These are phyloP conservation scores for Aureobasidium sp. DNA, from an alignment of 2,329 filamentous ascomycete species.

Conservation along the genomic window DNA sequence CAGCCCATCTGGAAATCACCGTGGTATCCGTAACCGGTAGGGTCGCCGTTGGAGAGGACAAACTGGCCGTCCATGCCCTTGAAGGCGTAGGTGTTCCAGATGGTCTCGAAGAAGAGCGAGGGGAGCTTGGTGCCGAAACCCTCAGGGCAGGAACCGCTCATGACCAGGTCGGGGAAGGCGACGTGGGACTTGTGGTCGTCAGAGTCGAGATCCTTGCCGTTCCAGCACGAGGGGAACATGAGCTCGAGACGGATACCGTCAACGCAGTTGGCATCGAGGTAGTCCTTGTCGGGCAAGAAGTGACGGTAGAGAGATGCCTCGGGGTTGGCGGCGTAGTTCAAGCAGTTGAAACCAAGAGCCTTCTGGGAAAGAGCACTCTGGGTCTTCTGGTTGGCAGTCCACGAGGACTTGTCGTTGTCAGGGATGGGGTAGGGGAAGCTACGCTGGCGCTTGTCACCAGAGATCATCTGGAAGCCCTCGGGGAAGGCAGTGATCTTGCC, in stretches of 20 bases:
- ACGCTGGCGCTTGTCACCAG: slow-evolving; percentile 62
- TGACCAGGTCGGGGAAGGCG: slow-evolving; percentile 70
- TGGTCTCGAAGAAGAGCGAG: slow-evolving; percentile 77
- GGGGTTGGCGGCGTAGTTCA: slow-evolving; percentile 63
- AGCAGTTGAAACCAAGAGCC: slow-evolving; percentile 88
- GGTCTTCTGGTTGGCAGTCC: slow-evolving; percentile 58
- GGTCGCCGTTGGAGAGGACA: slow-evolving; percentile 70
- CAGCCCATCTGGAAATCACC: slow-evolving; percentile 77
- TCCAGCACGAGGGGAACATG: slow-evolving; percentile 88
- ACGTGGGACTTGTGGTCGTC: slow-evolving; percentile 58
- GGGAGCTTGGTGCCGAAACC: slow-evolving; percentile 62
- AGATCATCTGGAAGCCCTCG: slow-evolving; percentile 70
- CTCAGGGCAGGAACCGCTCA: slow-evolving; percentile 67
- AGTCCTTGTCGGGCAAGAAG: slow-evolving; percentile 70
- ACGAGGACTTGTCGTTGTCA: slow-evolving; percentile 61
- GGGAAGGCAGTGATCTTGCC: slow-evolving; percentile 62
- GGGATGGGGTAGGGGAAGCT: slow-evolving; percentile 64
- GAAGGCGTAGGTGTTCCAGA: slow-evolving; percentile 68
- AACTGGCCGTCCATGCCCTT: slow-evolving; percentile 59
- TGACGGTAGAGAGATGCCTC: slow-evolving; percentile 78
- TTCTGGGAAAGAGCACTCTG: slow-evolving; percentile 70
- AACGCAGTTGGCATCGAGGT: slow-evolving; percentile 72
- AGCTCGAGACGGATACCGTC: slow-evolving; percentile 77
- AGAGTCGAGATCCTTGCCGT: slow-evolving; percentile 56
- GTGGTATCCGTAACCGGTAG: slow-evolving; percentile 66